Conservation (phyloP, 768 basidiomycete species). For the Rhodotorula diobovata region DNA sequence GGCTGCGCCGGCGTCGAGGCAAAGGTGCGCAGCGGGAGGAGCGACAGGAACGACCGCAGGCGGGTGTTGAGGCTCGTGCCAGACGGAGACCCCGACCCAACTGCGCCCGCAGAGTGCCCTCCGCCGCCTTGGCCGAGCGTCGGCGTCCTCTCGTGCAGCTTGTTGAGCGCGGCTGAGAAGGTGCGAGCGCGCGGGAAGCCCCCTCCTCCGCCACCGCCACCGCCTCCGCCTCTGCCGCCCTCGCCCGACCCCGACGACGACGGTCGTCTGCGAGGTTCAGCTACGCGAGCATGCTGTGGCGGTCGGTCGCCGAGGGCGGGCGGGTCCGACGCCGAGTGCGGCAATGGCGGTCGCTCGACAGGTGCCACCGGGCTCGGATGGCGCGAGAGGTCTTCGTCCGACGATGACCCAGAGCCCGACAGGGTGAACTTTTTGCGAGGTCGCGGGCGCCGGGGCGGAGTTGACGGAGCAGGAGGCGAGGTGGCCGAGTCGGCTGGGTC, state of each 20-base stretch:
- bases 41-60: slow-evolving; percentile 35
- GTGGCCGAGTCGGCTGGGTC: neutral
- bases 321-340: neutral
- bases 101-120: neutral
- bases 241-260: no score
- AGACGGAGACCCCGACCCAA: neutral
- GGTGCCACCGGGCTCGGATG: neutral
- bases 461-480: neutral
- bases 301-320: neutral
- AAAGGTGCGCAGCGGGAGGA: slow-evolving; percentile 27
- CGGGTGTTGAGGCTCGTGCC: slow-evolving; percentile 27
- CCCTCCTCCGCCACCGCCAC: no score
- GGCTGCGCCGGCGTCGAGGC: neutral
- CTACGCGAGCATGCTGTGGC: no score
- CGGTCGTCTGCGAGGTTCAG: no score
- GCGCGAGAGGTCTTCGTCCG: neutral
- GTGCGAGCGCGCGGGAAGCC: slow-evolving; percentile 3
- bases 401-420: neutral
- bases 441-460: neutral
- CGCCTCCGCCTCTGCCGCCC: neutral
- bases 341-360: neutral
- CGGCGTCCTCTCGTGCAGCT: neutral
- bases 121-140: neutral
- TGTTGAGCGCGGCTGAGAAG: neutral
- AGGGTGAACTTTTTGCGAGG: slow-evolving; percentile 28